These are phyloP conservation scores for Hyparrhenia diplandra DNA, from an alignment of 176 grass and related monocot genomes.

Conservation along the genomic window DNA sequence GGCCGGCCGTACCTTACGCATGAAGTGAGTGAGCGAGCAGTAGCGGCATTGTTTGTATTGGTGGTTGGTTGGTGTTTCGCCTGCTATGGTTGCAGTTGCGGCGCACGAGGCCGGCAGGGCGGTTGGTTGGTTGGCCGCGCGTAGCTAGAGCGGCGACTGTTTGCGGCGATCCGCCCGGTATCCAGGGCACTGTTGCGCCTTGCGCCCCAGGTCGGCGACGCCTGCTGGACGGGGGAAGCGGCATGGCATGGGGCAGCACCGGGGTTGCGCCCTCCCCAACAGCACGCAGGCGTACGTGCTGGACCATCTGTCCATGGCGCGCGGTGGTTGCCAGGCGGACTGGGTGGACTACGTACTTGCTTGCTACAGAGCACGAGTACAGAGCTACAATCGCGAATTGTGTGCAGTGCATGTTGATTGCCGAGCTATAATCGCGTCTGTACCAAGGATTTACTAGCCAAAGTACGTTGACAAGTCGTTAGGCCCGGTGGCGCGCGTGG, in stretches of 20 bases:
- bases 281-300: not conserved
- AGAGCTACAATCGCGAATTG: no score
- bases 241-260: not conserved
- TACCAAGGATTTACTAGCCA: no score
- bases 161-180: not conserved
- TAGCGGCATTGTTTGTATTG: not conserved
- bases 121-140: not conserved
- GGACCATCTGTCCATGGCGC: not conserved
- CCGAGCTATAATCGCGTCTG: not conserved
- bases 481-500: not conserved
- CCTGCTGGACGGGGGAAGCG: not conserved
- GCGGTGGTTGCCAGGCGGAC: not conserved
- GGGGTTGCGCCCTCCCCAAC: not conserved
- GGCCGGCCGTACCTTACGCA: no score
- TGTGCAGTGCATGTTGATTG: not conserved
- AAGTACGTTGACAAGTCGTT: not conserved
- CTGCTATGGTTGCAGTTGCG: not conserved
- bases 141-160: slow-evolving; percentile 22
- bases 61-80: not conserved
- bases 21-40: not conserved
- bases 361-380: no score
- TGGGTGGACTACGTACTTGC: no score
- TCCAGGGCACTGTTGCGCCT: slow-evolving; percentile 13
- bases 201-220: not conserved
- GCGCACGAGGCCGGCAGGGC: no score